A percentile compares a stretch with the other conserved stretches of the same genome.
Evolutionary conservation across 805 yeast species (phyloP).

Genomic region (Kazachstania africana): DNA sequence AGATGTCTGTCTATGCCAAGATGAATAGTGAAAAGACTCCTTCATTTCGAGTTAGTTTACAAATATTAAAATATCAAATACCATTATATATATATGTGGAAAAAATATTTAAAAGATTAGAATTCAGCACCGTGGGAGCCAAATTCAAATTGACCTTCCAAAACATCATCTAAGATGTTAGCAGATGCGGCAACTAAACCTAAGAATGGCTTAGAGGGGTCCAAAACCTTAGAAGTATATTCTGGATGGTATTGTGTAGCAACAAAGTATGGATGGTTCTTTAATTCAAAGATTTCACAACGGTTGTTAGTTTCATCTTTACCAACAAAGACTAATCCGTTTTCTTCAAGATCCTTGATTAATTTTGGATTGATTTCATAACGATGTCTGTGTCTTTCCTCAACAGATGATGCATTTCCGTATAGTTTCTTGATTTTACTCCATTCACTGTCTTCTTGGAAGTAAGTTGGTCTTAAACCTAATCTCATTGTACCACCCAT

Average conservation of each 20-base stretch:
- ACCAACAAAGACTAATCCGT: slow-evolving; percentile 85
- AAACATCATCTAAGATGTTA: slow-evolving; percentile 62
- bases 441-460: slow-evolving; percentile 55
- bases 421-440: slow-evolving; percentile 67
- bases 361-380: slow-evolving; percentile 90
- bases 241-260: slow-evolving; percentile 99
- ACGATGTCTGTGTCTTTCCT: slow-evolving; percentile 97
- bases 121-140: neutral
- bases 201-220: slow-evolving; percentile 91
- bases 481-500: slow-evolving; percentile 99
- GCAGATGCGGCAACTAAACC: slow-evolving; percentile 93
- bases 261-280: slow-evolving; percentile 79
- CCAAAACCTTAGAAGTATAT: slow-evolving; percentile 89
- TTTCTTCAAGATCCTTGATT: slow-evolving; percentile 54
- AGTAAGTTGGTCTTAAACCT: slow-evolving; percentile 84
- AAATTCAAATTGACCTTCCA: slow-evolving; percentile 28
- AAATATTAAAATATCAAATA: too few species aligned
- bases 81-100: too few species aligned
- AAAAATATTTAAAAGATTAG: too few species aligned
- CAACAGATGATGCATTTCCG: slow-evolving; percentile 54
- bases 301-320: slow-evolving; percentile 82
- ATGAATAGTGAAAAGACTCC: too few species aligned
- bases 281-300: slow-evolving; percentile 87
- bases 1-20: too few species aligned
- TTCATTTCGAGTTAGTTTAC: too few species aligned